phyloP scores from a whole-genome alignment of 768 basidiomycete genomes.

The Pisolithus albus region DNA sequence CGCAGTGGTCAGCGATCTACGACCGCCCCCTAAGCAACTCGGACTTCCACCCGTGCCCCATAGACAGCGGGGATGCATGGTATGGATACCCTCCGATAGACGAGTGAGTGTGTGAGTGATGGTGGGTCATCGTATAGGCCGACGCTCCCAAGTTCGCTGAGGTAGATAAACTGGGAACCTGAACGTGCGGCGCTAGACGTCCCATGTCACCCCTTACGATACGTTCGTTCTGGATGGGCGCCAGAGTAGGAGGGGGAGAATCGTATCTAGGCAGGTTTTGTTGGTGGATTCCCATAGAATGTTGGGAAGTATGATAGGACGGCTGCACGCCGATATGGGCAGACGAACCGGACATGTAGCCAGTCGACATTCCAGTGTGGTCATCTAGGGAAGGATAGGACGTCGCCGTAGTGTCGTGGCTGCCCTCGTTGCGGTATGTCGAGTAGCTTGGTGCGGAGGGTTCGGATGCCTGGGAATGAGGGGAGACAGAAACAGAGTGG shows the following conservation, averaged over 20 bases:
- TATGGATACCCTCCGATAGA: conserved; percentile 37
- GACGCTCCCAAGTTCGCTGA: conserved; percentile 17
- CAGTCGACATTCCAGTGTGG: conserved; percentile 17
- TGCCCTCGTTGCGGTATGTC: conserved; percentile 38
- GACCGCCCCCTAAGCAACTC: conserved; percentile 36
- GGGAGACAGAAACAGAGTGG: conserved; percentile 44
- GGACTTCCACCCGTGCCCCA: conserved; percentile 42
- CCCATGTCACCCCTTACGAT: conserved; percentile 27
- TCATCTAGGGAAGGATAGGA: conserved; percentile 32
- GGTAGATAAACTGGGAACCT: conserved; percentile 25
- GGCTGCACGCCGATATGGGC: conserved; percentile 15
- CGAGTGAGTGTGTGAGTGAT: conserved; percentile 35
- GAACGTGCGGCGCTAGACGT: conserved; percentile 25
- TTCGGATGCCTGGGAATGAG: conserved; percentile 27
- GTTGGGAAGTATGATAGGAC: conserved; percentile 5
- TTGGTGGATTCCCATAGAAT: conserved; percentile 14
- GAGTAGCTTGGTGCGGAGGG: conserved; percentile 34
- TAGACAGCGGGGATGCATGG: conserved; percentile 29
- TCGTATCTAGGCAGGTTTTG: conserved; percentile 33
- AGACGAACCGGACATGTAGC: conserved; percentile 25
- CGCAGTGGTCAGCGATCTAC: conserved; percentile 7
- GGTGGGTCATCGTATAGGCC: background rate
- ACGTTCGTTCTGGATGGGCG: conserved; percentile 44
- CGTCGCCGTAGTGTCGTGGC: conserved; percentile 22
- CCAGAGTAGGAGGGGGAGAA: conserved; percentile 49